These are phyloP conservation scores for Penicillium waksmanii DNA, from an alignment of 495 filamentous ascomycete genomes.

Conservation along the genomic window DNA sequence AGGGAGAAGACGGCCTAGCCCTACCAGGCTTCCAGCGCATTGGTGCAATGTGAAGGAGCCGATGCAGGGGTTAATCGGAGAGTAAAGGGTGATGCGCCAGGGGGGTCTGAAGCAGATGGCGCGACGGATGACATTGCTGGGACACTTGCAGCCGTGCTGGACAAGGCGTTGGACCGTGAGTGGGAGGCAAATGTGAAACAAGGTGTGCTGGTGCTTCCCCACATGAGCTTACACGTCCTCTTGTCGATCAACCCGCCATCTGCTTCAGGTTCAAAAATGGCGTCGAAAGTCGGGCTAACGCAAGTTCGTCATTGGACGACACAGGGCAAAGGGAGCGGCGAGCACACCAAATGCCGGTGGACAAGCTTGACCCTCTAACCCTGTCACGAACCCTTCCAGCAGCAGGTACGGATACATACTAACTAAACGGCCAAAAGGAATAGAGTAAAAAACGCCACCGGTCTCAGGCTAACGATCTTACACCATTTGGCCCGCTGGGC, in stretches of 20 bases:
- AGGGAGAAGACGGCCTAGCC: slow-evolving; percentile 2
- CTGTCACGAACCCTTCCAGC: too few relatives aligned
- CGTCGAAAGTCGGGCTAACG: not conserved
- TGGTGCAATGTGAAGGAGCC: slow-evolving; percentile 14
- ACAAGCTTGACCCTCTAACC: not conserved
- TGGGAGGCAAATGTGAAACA: slow-evolving; percentile 17
- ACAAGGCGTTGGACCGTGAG: slow-evolving; percentile 4
- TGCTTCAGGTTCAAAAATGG: slow-evolving; percentile 18
- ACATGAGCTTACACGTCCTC: slow-evolving; percentile 22
- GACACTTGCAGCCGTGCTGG: not conserved
- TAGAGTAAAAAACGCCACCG: slow-evolving; percentile 4
- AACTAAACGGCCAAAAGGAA: not conserved
- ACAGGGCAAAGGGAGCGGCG: not conserved
- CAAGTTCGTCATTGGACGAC: not conserved
- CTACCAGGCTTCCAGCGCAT: slow-evolving; percentile 10
- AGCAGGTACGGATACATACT: not conserved
- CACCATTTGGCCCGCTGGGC: slow-evolving; percentile 5
- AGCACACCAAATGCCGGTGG: not conserved
- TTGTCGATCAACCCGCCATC: slow-evolving; percentile 17
- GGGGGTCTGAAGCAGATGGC: slow-evolving; percentile 13
- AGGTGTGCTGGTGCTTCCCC: slow-evolving; percentile 3
- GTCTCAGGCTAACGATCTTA: slow-evolving; percentile 14
- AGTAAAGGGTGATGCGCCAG: slow-evolving; percentile 1
- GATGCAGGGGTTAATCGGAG: slow-evolving; percentile 9
- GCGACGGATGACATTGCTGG: not conserved